Conservation (phyloP, 73 alveolate species). For the Blepharisma japonicum region DNA sequence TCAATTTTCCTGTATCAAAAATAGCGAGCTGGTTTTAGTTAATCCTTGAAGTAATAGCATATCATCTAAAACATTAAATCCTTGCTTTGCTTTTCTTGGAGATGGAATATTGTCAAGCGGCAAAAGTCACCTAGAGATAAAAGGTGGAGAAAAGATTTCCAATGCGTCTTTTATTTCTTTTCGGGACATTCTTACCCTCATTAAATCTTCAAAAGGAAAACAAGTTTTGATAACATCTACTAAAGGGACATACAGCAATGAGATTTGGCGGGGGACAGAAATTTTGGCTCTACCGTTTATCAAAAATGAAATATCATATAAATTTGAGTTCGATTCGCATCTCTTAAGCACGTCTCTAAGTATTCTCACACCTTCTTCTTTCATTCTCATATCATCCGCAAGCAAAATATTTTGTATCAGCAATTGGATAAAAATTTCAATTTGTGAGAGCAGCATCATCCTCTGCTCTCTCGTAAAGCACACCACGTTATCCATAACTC, state of each 20-base stretch:
- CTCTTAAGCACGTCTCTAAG: neutral
- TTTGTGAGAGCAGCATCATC: neutral
- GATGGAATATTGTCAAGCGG: slow-evolving; percentile 3
- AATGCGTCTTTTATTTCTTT: neutral
- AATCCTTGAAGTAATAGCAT: neutral
- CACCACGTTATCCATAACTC: neutral
- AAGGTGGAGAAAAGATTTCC: neutral
- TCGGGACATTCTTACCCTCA: neutral
- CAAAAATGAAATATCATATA: neutral
- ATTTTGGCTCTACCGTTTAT: neutral
- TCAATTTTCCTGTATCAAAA: neutral
- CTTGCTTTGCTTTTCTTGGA: neutral
- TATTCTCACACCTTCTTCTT: neutral
- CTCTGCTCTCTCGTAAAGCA: neutral
- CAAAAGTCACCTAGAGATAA: neutral
- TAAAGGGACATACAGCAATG: neutral
- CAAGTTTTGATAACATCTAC: neutral
- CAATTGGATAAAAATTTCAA: neutral
- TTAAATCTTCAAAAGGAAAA: neutral
- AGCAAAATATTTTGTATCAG: neutral
- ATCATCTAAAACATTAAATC: neutral
- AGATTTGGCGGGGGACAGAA: neutral
- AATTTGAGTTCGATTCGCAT: neutral
- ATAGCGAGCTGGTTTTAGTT: neutral
- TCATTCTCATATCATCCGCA: neutral